Conservation (phyloP, 176 grass and related monocot species). For the Dactylis glomerata region DNA sequence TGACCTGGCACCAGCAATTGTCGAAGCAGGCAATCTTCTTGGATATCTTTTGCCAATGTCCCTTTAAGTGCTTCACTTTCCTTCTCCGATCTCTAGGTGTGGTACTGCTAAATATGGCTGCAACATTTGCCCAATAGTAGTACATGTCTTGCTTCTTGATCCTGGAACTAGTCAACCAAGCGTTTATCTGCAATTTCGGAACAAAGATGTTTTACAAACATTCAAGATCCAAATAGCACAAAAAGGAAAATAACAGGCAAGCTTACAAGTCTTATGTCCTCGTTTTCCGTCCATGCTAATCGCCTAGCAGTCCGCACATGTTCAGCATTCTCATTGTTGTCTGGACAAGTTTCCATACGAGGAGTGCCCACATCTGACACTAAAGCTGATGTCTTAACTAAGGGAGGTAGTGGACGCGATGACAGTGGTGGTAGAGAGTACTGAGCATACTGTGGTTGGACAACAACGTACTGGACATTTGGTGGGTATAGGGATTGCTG, state of each 20-base stretch:
- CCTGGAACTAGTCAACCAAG: conserved; percentile 33
- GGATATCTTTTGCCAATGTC: conserved; percentile 22
- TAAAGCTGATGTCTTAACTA: not conserved
- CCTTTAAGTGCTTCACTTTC: conserved; percentile 2
- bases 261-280: conserved; percentile 28
- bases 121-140: conserved; percentile 18
- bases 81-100: conserved; percentile 30
- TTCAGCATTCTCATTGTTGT: conserved; percentile 17
- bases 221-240: not conserved
- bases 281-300: conserved; percentile 24
- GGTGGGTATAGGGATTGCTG: conserved; percentile 18
- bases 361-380: conserved; percentile 8
- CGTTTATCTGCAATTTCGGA: conserved; percentile 21
- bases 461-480: conserved; percentile 38
- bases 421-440: conserved; percentile 3
- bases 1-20: conserved; percentile 17
- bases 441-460: conserved; percentile 39
- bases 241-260: not conserved
- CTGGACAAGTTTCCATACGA: conserved; percentile 6
- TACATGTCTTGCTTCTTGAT: not conserved
- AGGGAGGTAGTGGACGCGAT: not conserved
- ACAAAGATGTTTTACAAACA: not conserved
- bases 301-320: conserved; percentile 14
- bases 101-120: conserved; percentile 12
- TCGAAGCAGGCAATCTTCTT: conserved; percentile 31